Conservation (phyloP, 495 filamentous ascomycete genomes). For the Aspergillus nanangensis region DNA sequence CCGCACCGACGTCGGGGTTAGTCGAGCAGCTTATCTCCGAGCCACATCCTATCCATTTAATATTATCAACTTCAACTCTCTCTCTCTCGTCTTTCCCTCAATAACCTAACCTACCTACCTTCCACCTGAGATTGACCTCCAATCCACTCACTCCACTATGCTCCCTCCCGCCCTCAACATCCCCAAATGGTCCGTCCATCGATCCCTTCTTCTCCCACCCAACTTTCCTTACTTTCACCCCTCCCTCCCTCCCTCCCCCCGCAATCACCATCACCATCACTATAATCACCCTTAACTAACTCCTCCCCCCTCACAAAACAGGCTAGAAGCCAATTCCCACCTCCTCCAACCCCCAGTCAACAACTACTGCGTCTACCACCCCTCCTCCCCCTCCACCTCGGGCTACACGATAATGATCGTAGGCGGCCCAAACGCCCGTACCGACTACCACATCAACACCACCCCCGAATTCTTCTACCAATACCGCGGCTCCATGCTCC, state of each 20-base stretch:
- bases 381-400: constrained; percentile 34
- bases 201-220: no score
- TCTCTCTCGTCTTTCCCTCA: neutral
- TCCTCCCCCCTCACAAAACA: no score
- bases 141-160: constrained; percentile 19
- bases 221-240: constrained; percentile 13
- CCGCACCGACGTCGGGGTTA: constrained; percentile 3
- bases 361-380: constrained; percentile 93
- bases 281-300: no score
- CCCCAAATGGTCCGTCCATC: constrained; percentile 68
- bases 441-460: constrained; percentile 97
- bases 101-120: neutral
- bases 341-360: constrained; percentile 93
- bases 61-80: neutral
- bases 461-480: constrained; percentile 99
- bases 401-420: constrained; percentile 68
- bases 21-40: constrained; percentile 12
- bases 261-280: no score
- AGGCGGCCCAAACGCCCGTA: constrained; percentile 91
- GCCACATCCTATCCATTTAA: neutral
- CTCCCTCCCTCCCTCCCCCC: constrained; percentile 14
- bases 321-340: constrained; percentile 89
- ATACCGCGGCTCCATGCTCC: constrained; percentile 85
- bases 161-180: constrained; percentile 59
- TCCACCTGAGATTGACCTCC: neutral